Evolutionary conservation across 805 yeast genomes (phyloP).

Genomic region (Candida maris): DNA sequence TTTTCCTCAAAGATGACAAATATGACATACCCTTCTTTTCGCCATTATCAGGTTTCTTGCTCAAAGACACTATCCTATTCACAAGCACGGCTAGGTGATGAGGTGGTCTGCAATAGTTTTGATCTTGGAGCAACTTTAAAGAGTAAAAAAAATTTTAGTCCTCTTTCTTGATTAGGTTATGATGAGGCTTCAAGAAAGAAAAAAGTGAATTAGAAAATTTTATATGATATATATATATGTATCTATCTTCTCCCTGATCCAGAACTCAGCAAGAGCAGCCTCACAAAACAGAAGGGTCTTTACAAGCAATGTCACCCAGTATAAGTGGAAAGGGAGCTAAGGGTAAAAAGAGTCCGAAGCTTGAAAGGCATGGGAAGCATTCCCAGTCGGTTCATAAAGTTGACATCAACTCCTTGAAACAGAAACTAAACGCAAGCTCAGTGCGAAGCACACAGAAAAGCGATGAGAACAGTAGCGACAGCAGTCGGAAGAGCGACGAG

Average conservation of each 20-base stretch:
- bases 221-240: no score
- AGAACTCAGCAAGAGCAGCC: no score
- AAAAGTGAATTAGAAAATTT: no score
- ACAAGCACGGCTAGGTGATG: no score
- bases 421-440: slow-evolving; percentile 18
- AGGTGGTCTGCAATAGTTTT: no score
- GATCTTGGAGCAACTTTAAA: no score
- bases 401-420: slow-evolving; percentile 28
- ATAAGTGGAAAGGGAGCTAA: not conserved
- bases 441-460: slow-evolving; percentile 3
- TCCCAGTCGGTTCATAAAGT: slow-evolving; percentile 16
- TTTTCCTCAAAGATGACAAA: not conserved
- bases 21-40: slow-evolving; percentile 33
- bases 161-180: no score
- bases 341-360: slow-evolving; percentile 8
- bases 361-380: not conserved
- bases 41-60: slow-evolving; percentile 25
- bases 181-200: no score
- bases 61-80: no score
- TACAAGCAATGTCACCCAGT: slow-evolving; percentile 22
- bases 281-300: no score
- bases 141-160: no score
- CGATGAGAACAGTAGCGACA: slow-evolving; percentile 18
- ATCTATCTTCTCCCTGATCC: no score
- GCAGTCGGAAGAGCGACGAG: slow-evolving; percentile 6